Evolutionary conservation across 768 basidiomycete genomes (phyloP).

Genomic region (Tylopilus plumbeoviolaceoides): DNA sequence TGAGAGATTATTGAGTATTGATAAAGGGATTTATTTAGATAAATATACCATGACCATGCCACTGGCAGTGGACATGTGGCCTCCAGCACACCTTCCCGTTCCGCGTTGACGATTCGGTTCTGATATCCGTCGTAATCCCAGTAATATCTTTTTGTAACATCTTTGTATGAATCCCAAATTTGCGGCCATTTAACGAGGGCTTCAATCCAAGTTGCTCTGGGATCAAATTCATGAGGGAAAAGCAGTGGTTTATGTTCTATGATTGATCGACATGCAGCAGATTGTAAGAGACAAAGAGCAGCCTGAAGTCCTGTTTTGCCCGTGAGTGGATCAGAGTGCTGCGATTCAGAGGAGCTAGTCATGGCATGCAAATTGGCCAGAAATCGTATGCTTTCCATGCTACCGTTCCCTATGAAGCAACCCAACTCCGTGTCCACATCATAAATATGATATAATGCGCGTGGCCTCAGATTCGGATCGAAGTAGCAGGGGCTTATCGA

Average conservation of each 20-base stretch:
- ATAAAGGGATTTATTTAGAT: too few relatives aligned
- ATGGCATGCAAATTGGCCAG: background rate
- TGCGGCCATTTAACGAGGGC: background rate
- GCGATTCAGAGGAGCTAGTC: background rate
- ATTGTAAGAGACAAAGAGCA: background rate
- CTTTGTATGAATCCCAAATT: background rate
- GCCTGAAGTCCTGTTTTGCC: background rate
- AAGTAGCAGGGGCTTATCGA: background rate
- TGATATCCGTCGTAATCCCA: background rate
- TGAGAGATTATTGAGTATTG: too few relatives aligned
- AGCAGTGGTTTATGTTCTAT: background rate
- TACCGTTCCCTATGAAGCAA: background rate
- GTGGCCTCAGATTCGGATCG: too few relatives aligned
- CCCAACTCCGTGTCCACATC: background rate
- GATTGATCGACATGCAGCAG: background rate
- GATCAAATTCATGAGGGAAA: too few relatives aligned
- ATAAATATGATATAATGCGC: background rate
- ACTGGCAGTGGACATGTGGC: too few relatives aligned
- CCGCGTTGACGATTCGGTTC: background rate
- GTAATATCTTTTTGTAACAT: background rate
- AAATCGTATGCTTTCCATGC: background rate
- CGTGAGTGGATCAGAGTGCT: background rate
- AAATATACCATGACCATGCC: too few relatives aligned
- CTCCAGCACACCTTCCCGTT: too few relatives aligned
- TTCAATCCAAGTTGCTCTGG: too few relatives aligned